A percentile compares a stretch with the other conserved stretches of the same genome.
These are phyloP conservation scores for Anethum foeniculum DNA, from an alignment of 140 eudicot genomes.

Conservation along the genomic window DNA sequence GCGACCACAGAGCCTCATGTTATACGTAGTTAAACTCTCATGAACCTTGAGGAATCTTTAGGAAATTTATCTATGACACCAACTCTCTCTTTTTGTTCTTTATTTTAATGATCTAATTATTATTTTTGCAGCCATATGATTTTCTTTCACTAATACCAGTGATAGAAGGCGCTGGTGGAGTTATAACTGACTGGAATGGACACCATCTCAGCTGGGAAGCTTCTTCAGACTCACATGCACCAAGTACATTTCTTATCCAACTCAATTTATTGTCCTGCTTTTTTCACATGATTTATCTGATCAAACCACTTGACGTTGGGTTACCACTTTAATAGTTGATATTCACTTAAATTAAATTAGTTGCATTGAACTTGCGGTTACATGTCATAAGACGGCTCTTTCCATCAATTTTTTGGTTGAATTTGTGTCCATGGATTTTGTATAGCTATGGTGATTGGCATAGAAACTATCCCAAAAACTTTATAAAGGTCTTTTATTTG, in stretches of 20 bases:
- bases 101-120: not conserved
- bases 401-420: not conserved
- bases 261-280: not conserved
- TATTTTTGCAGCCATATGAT: conserved; percentile 74
- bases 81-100: not conserved
- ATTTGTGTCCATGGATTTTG: not conserved
- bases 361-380: not conserved
- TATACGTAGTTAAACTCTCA: not conserved
- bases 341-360: conserved; percentile 48
- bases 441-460: not conserved
- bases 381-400: not conserved
- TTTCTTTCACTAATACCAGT: conserved; percentile 80
- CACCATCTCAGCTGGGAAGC: conserved; percentile 71
- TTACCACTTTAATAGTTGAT: not conserved
- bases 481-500: not conserved
- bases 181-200: conserved; percentile 88
- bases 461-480: not conserved
- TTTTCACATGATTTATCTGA: conserved; percentile 5
- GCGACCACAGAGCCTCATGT: not conserved
- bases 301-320: not conserved
- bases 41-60: not conserved
- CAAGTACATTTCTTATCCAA: conserved; percentile 30
- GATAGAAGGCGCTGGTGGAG: conserved; percentile 96
- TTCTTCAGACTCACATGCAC: conserved; percentile 52
- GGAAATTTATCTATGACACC: not conserved